Percentiles rank a stretch among this genome's conserved stretches.
Evolutionary conservation across 2,329 filamentous ascomycete species (phyloP).

Genomic region (Ophiocordyceps camponoti-rufipedis): DNA sequence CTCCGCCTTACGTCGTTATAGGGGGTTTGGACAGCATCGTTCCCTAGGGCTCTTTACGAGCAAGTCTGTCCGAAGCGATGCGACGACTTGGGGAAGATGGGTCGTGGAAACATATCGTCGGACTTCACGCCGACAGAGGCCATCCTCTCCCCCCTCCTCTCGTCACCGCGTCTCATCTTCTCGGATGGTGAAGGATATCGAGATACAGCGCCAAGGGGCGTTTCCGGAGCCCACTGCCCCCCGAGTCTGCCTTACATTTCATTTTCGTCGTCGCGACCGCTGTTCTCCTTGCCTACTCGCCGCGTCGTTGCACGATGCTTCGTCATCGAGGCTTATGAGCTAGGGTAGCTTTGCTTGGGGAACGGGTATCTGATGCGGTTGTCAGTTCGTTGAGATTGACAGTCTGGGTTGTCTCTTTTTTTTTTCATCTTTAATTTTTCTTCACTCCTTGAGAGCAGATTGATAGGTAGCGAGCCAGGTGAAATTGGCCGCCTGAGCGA

Average conservation of each 20-base stretch:
- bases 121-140: background rate
- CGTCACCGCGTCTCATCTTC: conserved; percentile 8
- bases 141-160: background rate
- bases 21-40: no score
- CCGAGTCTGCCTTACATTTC: background rate
- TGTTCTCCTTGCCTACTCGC: conserved; percentile 10
- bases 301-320: background rate
- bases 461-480: background rate
- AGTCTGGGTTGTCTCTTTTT: background rate
- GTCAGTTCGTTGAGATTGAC: background rate
- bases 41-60: no score
- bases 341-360: conserved; percentile 60
- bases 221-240: background rate
- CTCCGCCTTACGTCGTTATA: no score
- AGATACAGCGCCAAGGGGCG: conserved; percentile 12
- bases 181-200: conserved; percentile 24
- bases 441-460: background rate
- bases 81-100: no score
- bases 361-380: conserved; percentile 46
- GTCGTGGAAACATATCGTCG: background rate
- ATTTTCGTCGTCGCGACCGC: conserved; percentile 38
- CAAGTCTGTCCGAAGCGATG: no score
- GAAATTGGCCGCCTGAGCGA: conserved; percentile 1
- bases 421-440: background rate
- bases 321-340: conserved; percentile 12